Base-by-base conservation (phyloP, 352 stramenopile species). In the Globisporangium middletonii region DNA sequence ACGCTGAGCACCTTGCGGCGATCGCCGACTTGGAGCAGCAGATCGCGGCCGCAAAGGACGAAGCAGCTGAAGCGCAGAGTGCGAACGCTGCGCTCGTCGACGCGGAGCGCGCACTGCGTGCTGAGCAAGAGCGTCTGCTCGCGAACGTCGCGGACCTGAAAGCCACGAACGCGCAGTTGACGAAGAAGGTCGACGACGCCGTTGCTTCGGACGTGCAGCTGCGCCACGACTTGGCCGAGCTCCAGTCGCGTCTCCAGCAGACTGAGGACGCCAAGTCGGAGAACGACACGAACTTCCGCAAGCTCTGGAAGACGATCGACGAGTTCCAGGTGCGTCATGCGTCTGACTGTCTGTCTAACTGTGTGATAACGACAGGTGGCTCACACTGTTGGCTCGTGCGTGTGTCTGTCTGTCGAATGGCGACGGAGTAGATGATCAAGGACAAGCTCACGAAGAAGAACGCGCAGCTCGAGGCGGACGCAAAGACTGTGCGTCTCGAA, bases 301-400 rank as follows among this genome's bases (percentile, higher is more conserved):
- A 79, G 62, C 63, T 84, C 9, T 76, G 70, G 72, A 81, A 78
- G 59, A 72, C 64, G 37, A 78, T 79, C 28, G 74, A 81, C 50
- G 72, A 78, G 42, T 63, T 81, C 27, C 74, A 69, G 62, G 62
- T 68, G 48, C 18, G 51, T 13, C 27, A 16, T 57, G 23, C 26
- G n/a, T n/a, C n/a, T n/a, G n/a, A n/a, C n/a, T n/a, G 35, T 1
- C 18, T 47, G 12, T 13, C 11, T 53, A n/a, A 35, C 8, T 18
- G 30, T 28, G 23, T 23, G 23, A 23, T 23, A 23, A 0, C 23
- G 23, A 23, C 23, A 1, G 0, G 23, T 23, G 1, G 19, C 6
- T 38, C 3, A 43, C 38, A 13, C 9, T 43, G 16, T 37, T 41
- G 9, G 27, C 45, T 26, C 16, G 0, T 55, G 26, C n/a, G 4